phyloP scores from a whole-genome alignment of 352 stramenopile genomes.

The Globisporangium cederbergense region DNA sequence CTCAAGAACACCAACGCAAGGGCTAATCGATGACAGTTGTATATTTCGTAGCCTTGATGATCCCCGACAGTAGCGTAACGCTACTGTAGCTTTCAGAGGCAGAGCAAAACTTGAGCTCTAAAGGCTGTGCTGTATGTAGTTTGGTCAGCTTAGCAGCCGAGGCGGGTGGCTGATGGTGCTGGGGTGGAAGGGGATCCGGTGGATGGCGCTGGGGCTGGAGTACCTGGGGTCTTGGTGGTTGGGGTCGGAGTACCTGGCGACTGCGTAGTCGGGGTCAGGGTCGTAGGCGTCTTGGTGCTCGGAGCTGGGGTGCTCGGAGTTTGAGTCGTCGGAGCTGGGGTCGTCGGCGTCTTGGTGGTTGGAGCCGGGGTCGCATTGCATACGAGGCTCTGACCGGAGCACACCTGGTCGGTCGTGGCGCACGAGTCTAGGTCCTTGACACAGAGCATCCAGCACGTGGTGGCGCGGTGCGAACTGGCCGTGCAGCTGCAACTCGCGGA shows the following conservation, averaged over 20 bases:
- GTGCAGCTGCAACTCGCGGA: conserved; percentile 26
- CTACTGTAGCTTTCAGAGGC: no score
- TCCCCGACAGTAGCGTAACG: no score
- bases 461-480: conserved; percentile 22
- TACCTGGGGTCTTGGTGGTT: not conserved
- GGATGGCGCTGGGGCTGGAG: not conserved
- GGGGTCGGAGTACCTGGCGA: not conserved
- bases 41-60: no score
- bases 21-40: no score
- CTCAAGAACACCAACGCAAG: no score
- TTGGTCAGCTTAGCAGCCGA: not conserved
- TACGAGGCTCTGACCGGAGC: conserved; percentile 33
- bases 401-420: conserved; percentile 24
- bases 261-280: not conserved
- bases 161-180: not conserved
- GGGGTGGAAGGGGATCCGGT: not conserved
- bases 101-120: no score
- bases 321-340: not conserved
- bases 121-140: not conserved
- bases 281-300: not conserved
- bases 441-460: conserved; percentile 57
- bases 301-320: not conserved
- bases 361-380: conserved; percentile 3
- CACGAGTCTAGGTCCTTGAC: conserved; percentile 40
- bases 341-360: not conserved